phyloP scores from a whole-genome alignment of 2,329 filamentous ascomycete genomes.

The Erysiphe neolycopersici region DNA sequence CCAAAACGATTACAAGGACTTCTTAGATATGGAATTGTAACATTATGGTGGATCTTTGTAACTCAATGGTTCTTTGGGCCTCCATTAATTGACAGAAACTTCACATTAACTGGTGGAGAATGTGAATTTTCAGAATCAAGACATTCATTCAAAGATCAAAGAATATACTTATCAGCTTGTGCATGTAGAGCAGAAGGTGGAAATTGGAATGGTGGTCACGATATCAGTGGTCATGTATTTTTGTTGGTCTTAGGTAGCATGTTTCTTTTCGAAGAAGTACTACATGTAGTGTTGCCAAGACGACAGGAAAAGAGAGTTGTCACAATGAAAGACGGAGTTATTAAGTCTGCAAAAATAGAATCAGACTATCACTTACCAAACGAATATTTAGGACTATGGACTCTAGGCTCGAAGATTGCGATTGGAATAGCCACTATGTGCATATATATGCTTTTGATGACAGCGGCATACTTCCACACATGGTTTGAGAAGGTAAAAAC shows the following conservation, averaged over 20 bases:
- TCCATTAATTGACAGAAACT: slow-evolving; percentile 67
- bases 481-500: slow-evolving; percentile 74
- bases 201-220: slow-evolving; percentile 74
- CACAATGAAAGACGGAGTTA: slow-evolving; percentile 37
- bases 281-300: slow-evolving; percentile 28
- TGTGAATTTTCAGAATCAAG: slow-evolving; percentile 33
- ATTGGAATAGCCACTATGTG: slow-evolving; percentile 40
- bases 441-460: slow-evolving; percentile 97
- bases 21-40: slow-evolving; percentile 44
- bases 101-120: slow-evolving; percentile 63
- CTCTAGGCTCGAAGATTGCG: slow-evolving; percentile 27
- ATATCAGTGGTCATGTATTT: slow-evolving; percentile 90
- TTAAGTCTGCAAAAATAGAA: slow-evolving; percentile 30
- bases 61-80: slow-evolving; percentile 97
- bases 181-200: slow-evolving; percentile 68
- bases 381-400: slow-evolving; percentile 11
- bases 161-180: slow-evolving; percentile 32
- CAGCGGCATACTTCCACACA: slow-evolving; percentile 92
- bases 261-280: slow-evolving; percentile 57
- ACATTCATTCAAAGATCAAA: slow-evolving; percentile 20
- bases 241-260: slow-evolving; percentile 63
- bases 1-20: slow-evolving; percentile 27
- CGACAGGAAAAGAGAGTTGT: slow-evolving; percentile 34
- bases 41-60: slow-evolving; percentile 54
- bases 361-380: slow-evolving; percentile 4